phyloP scores from a whole-genome alignment of 352 stramenopile species.

The Albugo laibachii region DNA sequence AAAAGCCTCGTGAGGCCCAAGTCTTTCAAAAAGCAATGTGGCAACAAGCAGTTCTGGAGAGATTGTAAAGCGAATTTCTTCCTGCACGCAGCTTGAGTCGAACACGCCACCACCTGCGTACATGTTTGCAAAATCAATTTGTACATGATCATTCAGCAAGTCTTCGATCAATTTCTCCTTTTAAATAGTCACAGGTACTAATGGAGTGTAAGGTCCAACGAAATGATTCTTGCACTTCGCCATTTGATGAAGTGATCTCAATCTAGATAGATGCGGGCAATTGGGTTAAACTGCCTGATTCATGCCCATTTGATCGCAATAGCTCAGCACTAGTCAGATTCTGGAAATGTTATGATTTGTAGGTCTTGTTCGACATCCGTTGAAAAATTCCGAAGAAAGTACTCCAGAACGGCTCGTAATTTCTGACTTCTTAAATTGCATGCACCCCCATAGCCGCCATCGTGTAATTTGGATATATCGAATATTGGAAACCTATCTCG shows the following conservation, averaged over 20 bases:
- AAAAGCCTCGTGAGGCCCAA: conserved; percentile 50
- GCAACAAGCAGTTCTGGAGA: conserved; percentile 47
- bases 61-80: conserved; percentile 68
- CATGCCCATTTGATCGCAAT: conserved; percentile 7
- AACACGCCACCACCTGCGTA: conserved; percentile 60
- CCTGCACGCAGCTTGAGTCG: conserved; percentile 44
- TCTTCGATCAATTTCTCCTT: conserved; percentile 40
- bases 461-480: conserved; percentile 19
- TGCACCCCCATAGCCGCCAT: conserved; percentile 9
- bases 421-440: conserved; percentile 35
- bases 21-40: conserved; percentile 36
- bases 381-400: conserved; percentile 34
- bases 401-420: conserved; percentile 45
- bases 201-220: background rate
- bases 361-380: conserved; percentile 7
- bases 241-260: too few relatives aligned
- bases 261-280: too few relatives aligned
- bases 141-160: conserved; percentile 21
- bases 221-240: too few relatives aligned
- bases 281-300: background rate
- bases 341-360: conserved; percentile 43
- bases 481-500: conserved; percentile 26
- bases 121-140: conserved; percentile 73
- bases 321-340: conserved; percentile 13
- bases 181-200: conserved; percentile 14